Base-by-base conservation (phyloP, 768 basidiomycete genomes). In the Gautieria morchelliformis region DNA sequence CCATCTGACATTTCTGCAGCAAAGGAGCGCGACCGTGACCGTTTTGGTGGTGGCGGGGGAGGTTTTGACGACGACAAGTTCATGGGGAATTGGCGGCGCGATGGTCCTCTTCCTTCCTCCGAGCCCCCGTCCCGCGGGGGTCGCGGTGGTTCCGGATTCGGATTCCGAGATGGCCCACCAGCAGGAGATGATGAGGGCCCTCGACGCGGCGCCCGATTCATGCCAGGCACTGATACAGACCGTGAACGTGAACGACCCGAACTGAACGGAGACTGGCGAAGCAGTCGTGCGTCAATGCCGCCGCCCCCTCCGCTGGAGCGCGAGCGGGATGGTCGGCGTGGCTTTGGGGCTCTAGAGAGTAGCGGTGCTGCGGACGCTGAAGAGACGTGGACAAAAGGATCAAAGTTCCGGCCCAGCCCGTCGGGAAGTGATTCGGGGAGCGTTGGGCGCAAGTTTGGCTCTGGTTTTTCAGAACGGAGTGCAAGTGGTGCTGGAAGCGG, bases 31-130 rank as follows among this genome's bases (percentile, higher is more conserved):
- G 62, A 61, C 56, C 81, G 83, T 32, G 47, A 74, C 45, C 79
- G 78, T 46, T 81, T 82, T 61, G 74, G 80, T n/a, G 75, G 74
- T 12, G 32, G 46, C 33, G 72, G 70, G 48, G 63, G 65, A 27
- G 69, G 72, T 35, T 84, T 83, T 47, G 91, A 93, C 8, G 87
- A 84, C 54, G 72, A 85, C 15, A 94, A 94, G 68, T 92, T 92
- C 61, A 82, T 89, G 50, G 82, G 75, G 19, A 83, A 81, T 46
- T 96, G 93, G 93, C 76, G 93, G 56, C 82, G 93, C 58, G 85
- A 91, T 15, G 91, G 87, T 0, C 94, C 93, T 49, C 78, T 93
- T 22, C 87, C 90, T 27, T 24, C 55, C 11, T 32, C 47, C 20
- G 84, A 86, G 55, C 63, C 77, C 1, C 74, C 74, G 7, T 57